A percentile compares a stretch with the other conserved stretches of the same genome.
Evolutionary conservation across 2,329 filamentous ascomycete species (phyloP).

Genomic region (Trichoderma gracile): DNA sequence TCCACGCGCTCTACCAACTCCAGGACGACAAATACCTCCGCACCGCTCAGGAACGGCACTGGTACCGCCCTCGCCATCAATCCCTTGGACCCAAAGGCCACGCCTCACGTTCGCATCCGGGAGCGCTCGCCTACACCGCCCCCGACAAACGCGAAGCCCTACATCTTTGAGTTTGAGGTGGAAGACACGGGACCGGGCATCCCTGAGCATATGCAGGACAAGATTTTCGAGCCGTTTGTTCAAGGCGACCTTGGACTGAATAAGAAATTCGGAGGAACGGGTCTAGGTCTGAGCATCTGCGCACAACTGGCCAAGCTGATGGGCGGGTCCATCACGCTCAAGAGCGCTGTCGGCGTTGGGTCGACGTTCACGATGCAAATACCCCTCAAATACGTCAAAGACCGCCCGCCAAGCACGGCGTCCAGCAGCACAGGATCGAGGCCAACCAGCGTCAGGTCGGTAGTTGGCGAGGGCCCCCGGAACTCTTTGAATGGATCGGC

Average conservation of each 20-base stretch:
- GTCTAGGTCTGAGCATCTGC: conserved; percentile 85
- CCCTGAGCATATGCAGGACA: conserved; percentile 71
- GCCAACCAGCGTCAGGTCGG: conserved; percentile 48
- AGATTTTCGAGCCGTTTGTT: conserved; percentile 91
- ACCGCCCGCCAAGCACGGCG: conserved; percentile 54
- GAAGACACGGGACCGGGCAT: conserved; percentile 88
- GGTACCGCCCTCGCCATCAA: conserved; percentile 63
- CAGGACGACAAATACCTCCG: conserved; percentile 36
- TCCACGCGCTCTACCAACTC: conserved; percentile 55
- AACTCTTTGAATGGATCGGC: conserved; percentile 34
- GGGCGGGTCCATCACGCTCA: conserved; percentile 72
- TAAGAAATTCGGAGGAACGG: conserved; percentile 88
- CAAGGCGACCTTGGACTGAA: conserved; percentile 88
- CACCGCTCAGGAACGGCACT: conserved; percentile 45
- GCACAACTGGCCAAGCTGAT: conserved; percentile 82
- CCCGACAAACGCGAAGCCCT: conserved; percentile 62
- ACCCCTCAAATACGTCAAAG: conserved; percentile 73
- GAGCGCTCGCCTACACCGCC: conserved; percentile 62
- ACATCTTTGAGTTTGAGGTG: conserved; percentile 83
- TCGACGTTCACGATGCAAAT: conserved; percentile 82
- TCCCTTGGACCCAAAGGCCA: conserved; percentile 58
- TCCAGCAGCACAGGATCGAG: conserved; percentile 56
- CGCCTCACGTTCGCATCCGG: conserved; percentile 49
- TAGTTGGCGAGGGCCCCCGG: conserved; percentile 42
- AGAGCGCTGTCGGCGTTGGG: conserved; percentile 70